These are phyloP conservation scores for Aspergillus awamori DNA, from an alignment of 2,329 filamentous ascomycete genomes.

Conservation along the genomic window DNA sequence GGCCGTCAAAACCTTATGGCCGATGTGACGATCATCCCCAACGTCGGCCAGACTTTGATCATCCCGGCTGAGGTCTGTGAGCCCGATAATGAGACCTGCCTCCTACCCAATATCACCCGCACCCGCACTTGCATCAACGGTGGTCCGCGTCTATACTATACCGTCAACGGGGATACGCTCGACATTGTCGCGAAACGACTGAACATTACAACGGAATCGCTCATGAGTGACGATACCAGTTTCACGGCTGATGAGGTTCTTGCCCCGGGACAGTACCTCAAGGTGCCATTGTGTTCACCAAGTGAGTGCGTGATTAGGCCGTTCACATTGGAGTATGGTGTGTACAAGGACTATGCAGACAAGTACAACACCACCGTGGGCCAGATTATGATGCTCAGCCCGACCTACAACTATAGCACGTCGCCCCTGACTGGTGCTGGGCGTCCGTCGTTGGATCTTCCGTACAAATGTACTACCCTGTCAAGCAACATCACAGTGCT, in stretches of 20 bases:
- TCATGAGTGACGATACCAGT: conserved; percentile 2
- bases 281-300: conserved; percentile 17
- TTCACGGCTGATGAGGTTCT: background rate
- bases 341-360: conserved; percentile 24
- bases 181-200: conserved; percentile 17
- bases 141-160: conserved; percentile 25
- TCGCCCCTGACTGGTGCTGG: background rate
- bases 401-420: conserved; percentile 22
- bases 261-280: conserved; percentile 15
- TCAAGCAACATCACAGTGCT: background rate
- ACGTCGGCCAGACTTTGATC: conserved; percentile 17
- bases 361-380: conserved; percentile 22
- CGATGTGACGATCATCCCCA: conserved; percentile 22
- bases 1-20: conserved; percentile 21
- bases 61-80: conserved; percentile 19
- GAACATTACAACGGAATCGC: conserved; percentile 18
- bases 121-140: conserved; percentile 19
- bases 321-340: conserved; percentile 18
- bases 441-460: background rate
- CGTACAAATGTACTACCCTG: background rate
- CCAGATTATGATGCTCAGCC: conserved; percentile 24
- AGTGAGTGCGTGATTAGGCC: conserved; percentile 20
- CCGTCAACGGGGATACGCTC: conserved; percentile 21
- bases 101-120: conserved; percentile 11
- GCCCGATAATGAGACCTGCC: conserved; percentile 19